phyloP scores from a whole-genome alignment of 805 yeast genomes.

The Groenewaldozyma tartarivorans region DNA sequence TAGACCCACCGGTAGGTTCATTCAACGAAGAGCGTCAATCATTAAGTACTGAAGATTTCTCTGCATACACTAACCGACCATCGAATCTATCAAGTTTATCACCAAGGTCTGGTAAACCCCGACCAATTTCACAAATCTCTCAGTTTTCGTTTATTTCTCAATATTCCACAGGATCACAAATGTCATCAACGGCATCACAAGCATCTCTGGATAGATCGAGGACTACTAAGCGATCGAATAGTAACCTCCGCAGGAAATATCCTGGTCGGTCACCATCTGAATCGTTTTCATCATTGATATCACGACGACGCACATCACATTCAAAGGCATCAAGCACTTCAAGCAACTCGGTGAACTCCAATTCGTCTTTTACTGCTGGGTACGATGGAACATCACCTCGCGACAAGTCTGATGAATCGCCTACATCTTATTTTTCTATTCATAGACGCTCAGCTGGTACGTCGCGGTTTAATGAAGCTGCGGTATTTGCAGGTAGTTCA shows the following conservation, averaged over 20 bases:
- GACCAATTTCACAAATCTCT: constrained; percentile 47
- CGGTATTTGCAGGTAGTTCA: constrained; percentile 10
- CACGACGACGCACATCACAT: constrained; percentile 13
- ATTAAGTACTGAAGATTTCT: neutral
- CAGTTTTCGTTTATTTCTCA: constrained; percentile 46
- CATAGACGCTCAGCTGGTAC: neutral
- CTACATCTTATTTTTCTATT: neutral
- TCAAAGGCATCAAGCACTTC: constrained; percentile 20
- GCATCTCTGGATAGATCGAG: constrained; percentile 12
- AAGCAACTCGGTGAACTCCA: constrained; percentile 20
- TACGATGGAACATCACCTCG: neutral
- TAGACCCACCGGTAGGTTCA: too few species aligned
- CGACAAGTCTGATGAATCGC: constrained; percentile 1
- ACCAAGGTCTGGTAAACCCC: constrained; percentile 14
- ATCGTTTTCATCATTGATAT: constrained; percentile 19
- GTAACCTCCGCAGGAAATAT: constrained; percentile 10
- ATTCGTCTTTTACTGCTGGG: constrained; percentile 5
- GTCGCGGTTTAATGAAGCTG: constrained; percentile 14
- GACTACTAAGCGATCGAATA: constrained; percentile 4
- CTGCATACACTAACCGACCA: neutral
- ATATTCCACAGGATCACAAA: constrained; percentile 33
- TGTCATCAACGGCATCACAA: constrained; percentile 18
- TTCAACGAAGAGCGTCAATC: neutral
- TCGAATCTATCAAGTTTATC: neutral
- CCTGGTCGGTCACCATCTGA: constrained; percentile 20